Conservation (phyloP, 371 early-diverging fungal genomes). For the Saksenaea vasiformis region DNA sequence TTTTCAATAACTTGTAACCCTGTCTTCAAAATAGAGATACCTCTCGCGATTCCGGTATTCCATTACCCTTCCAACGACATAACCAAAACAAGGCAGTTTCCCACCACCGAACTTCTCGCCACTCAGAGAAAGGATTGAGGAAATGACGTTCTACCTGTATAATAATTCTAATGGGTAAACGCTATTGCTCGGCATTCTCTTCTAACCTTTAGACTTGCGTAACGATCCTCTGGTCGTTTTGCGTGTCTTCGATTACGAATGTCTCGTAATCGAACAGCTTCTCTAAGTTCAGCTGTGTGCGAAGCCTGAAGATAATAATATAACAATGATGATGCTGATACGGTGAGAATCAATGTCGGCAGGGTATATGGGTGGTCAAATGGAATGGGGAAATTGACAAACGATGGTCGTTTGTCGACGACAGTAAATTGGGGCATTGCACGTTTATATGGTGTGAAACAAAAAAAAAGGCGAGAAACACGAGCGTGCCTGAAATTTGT, state of each 20-base stretch:
- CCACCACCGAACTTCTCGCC: conserved; percentile 45
- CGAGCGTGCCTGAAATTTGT: not conserved
- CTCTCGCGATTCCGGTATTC: conserved; percentile 38
- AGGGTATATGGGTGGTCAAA: conserved; percentile 53
- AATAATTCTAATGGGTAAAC: not conserved
- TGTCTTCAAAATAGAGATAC: conserved; percentile 15
- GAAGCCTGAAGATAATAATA: conserved; percentile 49
- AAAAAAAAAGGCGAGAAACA: not conserved
- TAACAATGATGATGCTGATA: conserved; percentile 42
- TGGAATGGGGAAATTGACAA: conserved; percentile 55
- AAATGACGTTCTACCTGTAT: conserved; percentile 51
- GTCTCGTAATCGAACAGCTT: conserved; percentile 42
- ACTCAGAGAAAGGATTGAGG: conserved; percentile 68
- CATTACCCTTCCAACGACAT: conserved; percentile 46
- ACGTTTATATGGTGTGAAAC: not conserved
- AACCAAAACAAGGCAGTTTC: conserved; percentile 54
- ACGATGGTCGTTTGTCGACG: conserved; percentile 40
- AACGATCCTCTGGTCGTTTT: conserved; percentile 42
- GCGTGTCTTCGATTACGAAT: conserved; percentile 33
- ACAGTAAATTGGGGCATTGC: conserved; percentile 19
- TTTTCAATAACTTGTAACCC: not conserved
- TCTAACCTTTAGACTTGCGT: conserved; percentile 42
- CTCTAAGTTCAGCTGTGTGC: conserved; percentile 41
- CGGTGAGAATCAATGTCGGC: conserved; percentile 36
- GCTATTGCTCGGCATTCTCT: not conserved